Conservation (phyloP, 257 asterid species). For the Marsdenia floribunda region DNA sequence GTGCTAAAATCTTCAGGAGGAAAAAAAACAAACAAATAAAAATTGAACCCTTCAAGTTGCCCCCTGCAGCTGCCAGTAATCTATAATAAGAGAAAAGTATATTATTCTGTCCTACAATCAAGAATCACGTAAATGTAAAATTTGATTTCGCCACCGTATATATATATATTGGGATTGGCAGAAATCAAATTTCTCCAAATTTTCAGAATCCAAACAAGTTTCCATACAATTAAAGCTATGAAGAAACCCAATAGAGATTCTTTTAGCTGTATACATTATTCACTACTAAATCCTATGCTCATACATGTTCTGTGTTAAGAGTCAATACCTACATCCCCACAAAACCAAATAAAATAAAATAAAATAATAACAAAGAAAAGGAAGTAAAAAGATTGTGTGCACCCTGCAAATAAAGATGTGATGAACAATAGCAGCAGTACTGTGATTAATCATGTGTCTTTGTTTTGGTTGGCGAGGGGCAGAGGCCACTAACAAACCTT, state of each 20-base stretch:
- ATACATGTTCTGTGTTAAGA: neutral
- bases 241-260: neutral
- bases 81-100: neutral
- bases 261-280: neutral
- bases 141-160: neutral
- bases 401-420: neutral
- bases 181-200: neutral
- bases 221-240: neutral
- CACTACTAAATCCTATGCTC: neutral
- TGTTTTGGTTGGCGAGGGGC: neutral
- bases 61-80: neutral
- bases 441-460: neutral
- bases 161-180: neutral
- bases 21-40: neutral
- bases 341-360: too few species aligned
- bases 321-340: neutral
- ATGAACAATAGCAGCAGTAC: neutral
- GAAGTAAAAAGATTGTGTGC: neutral
- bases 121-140: neutral
- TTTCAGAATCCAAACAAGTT: neutral
- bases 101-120: neutral
- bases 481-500: constrained; percentile 46
- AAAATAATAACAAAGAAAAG: neutral
- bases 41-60: neutral
- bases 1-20: neutral